phyloP scores from a whole-genome alignment of 768 basidiomycete species.

The Calocybe indica region DNA sequence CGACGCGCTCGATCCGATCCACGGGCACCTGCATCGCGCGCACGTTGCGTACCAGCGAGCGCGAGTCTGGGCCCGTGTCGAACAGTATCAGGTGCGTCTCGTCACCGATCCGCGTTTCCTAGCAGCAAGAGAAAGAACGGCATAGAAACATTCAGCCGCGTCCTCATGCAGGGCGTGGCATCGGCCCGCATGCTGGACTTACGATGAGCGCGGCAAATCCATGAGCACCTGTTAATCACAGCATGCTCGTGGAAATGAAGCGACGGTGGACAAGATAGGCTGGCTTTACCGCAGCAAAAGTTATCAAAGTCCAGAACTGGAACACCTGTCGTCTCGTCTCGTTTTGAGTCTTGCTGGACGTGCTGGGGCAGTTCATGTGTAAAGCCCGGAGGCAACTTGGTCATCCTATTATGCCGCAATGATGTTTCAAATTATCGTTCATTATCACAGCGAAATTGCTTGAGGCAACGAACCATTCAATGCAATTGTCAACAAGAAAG shows the following conservation, averaged over 20 bases:
- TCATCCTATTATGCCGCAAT: slow-evolving; percentile 48
- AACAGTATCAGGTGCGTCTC: slow-evolving; percentile 58
- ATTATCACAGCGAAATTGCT: background rate
- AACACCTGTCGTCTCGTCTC: slow-evolving; percentile 38
- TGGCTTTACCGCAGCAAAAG: slow-evolving; percentile 46
- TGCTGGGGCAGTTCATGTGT: slow-evolving; percentile 66
- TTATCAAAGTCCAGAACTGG: slow-evolving; percentile 69
- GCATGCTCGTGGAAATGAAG: background rate
- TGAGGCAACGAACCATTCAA: slow-evolving; percentile 58
- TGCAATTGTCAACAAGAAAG: slow-evolving; percentile 70
- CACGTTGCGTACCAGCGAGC: slow-evolving; percentile 69
- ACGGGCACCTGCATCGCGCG: slow-evolving; percentile 51
- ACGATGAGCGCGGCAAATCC: slow-evolving; percentile 82
- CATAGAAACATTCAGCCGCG: no score
- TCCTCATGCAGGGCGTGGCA: background rate
- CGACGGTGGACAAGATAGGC: background rate
- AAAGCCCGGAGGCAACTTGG: slow-evolving; percentile 73
- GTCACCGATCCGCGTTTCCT: slow-evolving; percentile 55
- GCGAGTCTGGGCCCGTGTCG: slow-evolving; percentile 79
- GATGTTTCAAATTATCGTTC: background rate
- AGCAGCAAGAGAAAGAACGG: no score
- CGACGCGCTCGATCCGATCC: slow-evolving; percentile 50
- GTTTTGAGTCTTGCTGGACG: slow-evolving; percentile 40
- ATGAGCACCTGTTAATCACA: slow-evolving; percentile 56
- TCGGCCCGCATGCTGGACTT: slow-evolving; percentile 15